A percentile compares a stretch with the other conserved stretches of the same genome.
Conservation (phyloP, 2,329 filamentous ascomycete genomes). For the Penicillium sclerotiorum region DNA sequence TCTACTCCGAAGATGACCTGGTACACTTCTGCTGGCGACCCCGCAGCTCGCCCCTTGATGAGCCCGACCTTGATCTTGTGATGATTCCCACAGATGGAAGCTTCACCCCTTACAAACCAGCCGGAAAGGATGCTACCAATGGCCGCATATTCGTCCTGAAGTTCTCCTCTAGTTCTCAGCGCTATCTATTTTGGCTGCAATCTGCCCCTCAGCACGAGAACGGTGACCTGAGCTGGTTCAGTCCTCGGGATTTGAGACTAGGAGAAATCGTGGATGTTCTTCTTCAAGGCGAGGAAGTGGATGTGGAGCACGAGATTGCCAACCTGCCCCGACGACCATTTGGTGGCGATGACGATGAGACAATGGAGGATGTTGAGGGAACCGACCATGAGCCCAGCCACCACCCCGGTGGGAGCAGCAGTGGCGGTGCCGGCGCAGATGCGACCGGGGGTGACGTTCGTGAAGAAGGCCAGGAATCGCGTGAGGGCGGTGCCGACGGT, state of each 20-base stretch:
- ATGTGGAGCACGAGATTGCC: constrained; percentile 73
- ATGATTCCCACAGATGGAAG: constrained; percentile 90
- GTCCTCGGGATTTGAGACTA: constrained; percentile 80
- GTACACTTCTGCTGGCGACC: constrained; percentile 97
- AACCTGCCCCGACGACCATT: constrained; percentile 57
- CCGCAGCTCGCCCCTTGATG: constrained; percentile 68
- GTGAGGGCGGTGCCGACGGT: constrained; percentile 93
- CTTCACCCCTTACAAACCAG: constrained; percentile 77
- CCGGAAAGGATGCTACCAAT: constrained; percentile 69
- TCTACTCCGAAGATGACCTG: constrained; percentile 91
- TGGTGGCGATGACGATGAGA: constrained; percentile 68
- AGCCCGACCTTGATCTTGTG: constrained; percentile 83
- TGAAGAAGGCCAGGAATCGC: constrained; percentile 82
- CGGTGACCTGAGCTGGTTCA: constrained; percentile 77
- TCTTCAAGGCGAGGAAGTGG: constrained; percentile 84
- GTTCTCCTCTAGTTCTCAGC: constrained; percentile 87
- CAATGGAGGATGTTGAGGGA: constrained; percentile 76
- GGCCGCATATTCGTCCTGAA: constrained; percentile 92
- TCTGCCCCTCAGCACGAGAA: constrained; percentile 76
- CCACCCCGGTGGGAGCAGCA: constrained; percentile 62
- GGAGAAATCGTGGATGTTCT: constrained; percentile 83
- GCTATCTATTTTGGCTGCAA: constrained; percentile 95
- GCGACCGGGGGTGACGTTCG: constrained; percentile 90
- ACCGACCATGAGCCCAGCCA: constrained; percentile 59
- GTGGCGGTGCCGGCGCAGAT: constrained; percentile 80